Evolutionary conservation across 129 eudicot species (phyloP).

Genomic region (Chrysanthemum makinoi): DNA sequence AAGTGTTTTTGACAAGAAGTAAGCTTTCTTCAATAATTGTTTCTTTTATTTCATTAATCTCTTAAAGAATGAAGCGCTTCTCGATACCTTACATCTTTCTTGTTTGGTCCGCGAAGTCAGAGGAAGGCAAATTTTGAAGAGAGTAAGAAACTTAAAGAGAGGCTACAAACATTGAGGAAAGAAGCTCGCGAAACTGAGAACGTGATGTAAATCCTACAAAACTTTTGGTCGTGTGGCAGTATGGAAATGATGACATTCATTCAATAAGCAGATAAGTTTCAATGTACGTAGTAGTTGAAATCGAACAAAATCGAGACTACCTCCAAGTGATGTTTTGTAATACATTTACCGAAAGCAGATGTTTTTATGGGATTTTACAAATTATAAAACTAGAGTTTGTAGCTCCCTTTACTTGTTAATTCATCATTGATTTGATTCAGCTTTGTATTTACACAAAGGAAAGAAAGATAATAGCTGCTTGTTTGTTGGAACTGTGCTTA

Average conservation of each 20-base stretch:
- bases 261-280: too few relatives aligned
- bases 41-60: background rate
- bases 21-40: slow-evolving; percentile 22
- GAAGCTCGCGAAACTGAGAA: too few relatives aligned
- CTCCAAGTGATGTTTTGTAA: background rate
- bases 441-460: background rate
- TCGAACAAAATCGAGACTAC: background rate
- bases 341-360: background rate
- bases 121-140: slow-evolving; percentile 57
- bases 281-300: too few relatives aligned
- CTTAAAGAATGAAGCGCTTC: background rate
- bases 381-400: too few relatives aligned
- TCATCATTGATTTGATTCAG: background rate
- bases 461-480: background rate
- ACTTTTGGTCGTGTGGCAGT: too few relatives aligned
- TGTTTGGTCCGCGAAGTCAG: slow-evolving; percentile 40
- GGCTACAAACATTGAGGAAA: too few relatives aligned
- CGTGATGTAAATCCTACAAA: too few relatives aligned
- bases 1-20: slow-evolving; percentile 82
- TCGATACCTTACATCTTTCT: background rate
- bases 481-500: too few relatives aligned
- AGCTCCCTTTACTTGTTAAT: too few relatives aligned
- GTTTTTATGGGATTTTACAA: background rate
- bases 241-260: too few relatives aligned
- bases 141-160: too few relatives aligned